These are phyloP conservation scores for Neurospora africana DNA, from an alignment of 495 filamentous ascomycete genomes.

Conservation along the genomic window DNA sequence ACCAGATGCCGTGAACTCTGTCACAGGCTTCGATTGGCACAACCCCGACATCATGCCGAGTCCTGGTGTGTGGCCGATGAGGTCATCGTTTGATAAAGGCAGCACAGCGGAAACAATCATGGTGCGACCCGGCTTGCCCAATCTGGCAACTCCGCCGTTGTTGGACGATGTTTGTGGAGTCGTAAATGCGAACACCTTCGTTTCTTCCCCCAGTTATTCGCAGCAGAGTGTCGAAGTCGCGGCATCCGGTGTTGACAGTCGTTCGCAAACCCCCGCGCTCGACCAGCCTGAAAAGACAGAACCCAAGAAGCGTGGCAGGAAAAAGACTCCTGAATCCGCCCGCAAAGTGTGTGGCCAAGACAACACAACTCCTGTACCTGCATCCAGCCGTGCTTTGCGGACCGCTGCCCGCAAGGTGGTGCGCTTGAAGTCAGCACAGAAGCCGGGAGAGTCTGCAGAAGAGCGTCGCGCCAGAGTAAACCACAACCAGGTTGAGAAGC, in stretches of 20 bases:
- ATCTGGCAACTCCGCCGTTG: not conserved
- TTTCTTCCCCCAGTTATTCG: not conserved
- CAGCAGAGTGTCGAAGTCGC: not conserved
- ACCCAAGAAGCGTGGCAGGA: not conserved
- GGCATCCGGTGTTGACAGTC: not conserved
- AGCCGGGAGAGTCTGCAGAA: constrained; percentile 12
- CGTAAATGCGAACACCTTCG: not conserved
- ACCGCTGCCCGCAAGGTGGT: constrained; percentile 7
- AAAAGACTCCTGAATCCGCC: not conserved
- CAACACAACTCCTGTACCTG: not conserved
- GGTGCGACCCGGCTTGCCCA: not conserved
- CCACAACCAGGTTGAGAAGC: constrained; percentile 24
- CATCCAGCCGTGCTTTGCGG: not conserved
- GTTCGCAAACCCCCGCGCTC: not conserved
- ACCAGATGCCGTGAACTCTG: not conserved
- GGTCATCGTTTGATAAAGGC: not conserved
- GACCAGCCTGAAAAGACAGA: not conserved
- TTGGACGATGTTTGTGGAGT: not conserved
- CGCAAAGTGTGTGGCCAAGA: not conserved
- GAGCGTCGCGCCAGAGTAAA: constrained; percentile 16
- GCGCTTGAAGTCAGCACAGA: not conserved
- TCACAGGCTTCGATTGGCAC: not conserved
- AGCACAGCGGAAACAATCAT: not conserved
- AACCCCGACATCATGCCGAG: not conserved
- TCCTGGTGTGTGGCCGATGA: not conserved